Evolutionary conservation across 306 rosid species (phyloP), one percentile per base, ranked within the genome.

Genomic region (Trifolium subterraneum): DNA sequence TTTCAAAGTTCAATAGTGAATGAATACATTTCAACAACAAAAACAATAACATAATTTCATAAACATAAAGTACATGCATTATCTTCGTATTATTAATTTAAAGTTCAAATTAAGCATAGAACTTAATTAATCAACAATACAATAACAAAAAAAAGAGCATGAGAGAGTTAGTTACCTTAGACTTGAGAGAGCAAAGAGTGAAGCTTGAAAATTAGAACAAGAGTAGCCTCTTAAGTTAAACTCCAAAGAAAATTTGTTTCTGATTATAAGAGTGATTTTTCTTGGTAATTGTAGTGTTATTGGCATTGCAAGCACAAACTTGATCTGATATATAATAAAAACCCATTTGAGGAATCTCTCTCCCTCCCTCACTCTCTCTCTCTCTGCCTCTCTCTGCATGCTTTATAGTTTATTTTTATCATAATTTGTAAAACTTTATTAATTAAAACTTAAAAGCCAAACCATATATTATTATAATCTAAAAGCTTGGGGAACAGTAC

Each of bases 301-400:
- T 54, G 74, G 35, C 16, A 54, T 50, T 75, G 68, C 64, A 75
- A 79, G 55, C 39, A n/a, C n/a, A 68, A 62, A 67, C 68, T 68
- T 74, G 80, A 77, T 84, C 68, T 84, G 74, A 62, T 75, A 81
- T 64, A 64, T 77, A 70, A 63, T 71, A 41, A 65, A 19, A 20
- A 35, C 25, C 61, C 80, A 78, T 78, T 63, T 56, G 62, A 77
- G 78, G 85, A 84, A 84, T 80, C 87, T 80, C 75, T 66, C n/a
- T 36, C 78, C 74, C 77, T 80, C 75, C 61, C n/a, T 36, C 78
- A 73, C 77, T 82, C 77, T 68, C 75, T 72, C 63, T 80, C 47
- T 23, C 68, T 5, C 8, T 33, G 8, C 8, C 74, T 76, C 2
- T 11, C 77, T 75, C 48, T 82, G 70, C 14, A 23, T 68, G 75